Percentiles rank a stretch among this genome's conserved stretches.
These are phyloP conservation scores for Penicillium sp. DNA, from an alignment of 2,329 filamentous ascomycete species.

Conservation along the genomic window DNA sequence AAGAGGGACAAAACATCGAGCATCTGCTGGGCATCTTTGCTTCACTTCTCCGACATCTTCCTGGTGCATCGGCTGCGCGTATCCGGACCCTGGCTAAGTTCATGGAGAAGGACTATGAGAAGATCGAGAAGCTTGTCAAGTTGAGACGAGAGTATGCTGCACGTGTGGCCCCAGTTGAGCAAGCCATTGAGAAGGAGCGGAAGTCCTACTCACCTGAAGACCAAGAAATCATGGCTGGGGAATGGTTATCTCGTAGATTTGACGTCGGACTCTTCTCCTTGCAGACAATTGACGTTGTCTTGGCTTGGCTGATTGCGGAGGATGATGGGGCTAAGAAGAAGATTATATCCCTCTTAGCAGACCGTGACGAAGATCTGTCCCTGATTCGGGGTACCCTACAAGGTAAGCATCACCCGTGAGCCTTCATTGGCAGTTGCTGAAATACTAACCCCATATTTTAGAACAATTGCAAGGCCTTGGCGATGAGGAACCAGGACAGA, in stretches of 20 bases:
- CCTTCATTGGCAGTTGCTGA: background rate
- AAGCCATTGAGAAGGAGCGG: slow-evolving; percentile 61
- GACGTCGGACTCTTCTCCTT: slow-evolving; percentile 83
- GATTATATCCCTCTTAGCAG: slow-evolving; percentile 64
- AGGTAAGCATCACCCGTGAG: slow-evolving; percentile 42
- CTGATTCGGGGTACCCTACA: slow-evolving; percentile 68
- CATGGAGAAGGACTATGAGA: slow-evolving; percentile 89
- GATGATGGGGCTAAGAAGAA: slow-evolving; percentile 71
- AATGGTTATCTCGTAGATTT: slow-evolving; percentile 72
- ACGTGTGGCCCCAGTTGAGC: slow-evolving; percentile 63
- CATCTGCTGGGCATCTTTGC: slow-evolving; percentile 84
- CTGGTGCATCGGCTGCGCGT: slow-evolving; percentile 72
- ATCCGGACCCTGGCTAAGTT: slow-evolving; percentile 92
- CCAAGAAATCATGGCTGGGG: slow-evolving; percentile 62
- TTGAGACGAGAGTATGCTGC: slow-evolving; percentile 70
- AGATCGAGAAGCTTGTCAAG: slow-evolving; percentile 70
- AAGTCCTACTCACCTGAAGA: slow-evolving; percentile 58
- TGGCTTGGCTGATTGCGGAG: slow-evolving; percentile 91
- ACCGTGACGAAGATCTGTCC: slow-evolving; percentile 65
- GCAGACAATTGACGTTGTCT: slow-evolving; percentile 67
- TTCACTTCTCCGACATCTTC: slow-evolving; percentile 75
- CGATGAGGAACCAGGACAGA: slow-evolving; percentile 55
- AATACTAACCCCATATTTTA: slow-evolving; percentile 24
- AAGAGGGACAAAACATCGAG: slow-evolving; percentile 67
- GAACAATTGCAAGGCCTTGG: slow-evolving; percentile 64